Base-by-base conservation (phyloP, 192 early-diverging fungal species). In the Linnemannia exigua region DNA sequence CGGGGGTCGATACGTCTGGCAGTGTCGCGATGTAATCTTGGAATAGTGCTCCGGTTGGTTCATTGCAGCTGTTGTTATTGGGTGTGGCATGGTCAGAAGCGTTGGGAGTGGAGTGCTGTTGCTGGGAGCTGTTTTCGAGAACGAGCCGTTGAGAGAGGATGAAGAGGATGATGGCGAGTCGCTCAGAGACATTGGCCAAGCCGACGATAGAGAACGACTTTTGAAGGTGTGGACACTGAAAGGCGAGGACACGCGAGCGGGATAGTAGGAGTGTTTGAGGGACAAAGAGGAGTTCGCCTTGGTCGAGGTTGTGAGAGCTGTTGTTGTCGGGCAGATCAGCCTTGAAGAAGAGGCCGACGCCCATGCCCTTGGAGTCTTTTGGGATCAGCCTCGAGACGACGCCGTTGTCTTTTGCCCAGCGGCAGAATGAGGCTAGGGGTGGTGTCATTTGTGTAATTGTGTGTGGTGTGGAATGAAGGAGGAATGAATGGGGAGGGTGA, bases 11-110 rank as follows among this genome's bases (percentile, higher is more conserved):
- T 25, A 89, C 35, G 17, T 85, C 79, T 4, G 95, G 95, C 48
- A 95, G 81, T 14, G 88, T 89, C 19, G 88, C 77, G n/a, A 93
- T 87, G 61, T 95, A 95, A 14, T 88, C 81, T 44, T 79, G 48
- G 89, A 91, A 93, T 5, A 87, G 51, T 1, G 76, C 82, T 16
- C 35, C 70, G 2, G 14, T 58, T 52, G 74, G 22, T 38, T 44
- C 19, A 25, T 25, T 41, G 31, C 16, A 35, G 31, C 11, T 5
- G 2, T 36, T 8, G 12, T 36, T 16, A 2, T 38, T 48, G 72
- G 35, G 5, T 37, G 44, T 35, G 20, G 14, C 22, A 2, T 70
- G 1, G 5, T 76, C 58, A 41, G 8, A 44, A 48, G 4, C 17
- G 31, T 1, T 79, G 36, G n/a, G 25, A 36, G 19, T 20, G 33